Base-by-base conservation (phyloP, 2,329 filamentous ascomycete genomes). In the Fusarium sp. region DNA sequence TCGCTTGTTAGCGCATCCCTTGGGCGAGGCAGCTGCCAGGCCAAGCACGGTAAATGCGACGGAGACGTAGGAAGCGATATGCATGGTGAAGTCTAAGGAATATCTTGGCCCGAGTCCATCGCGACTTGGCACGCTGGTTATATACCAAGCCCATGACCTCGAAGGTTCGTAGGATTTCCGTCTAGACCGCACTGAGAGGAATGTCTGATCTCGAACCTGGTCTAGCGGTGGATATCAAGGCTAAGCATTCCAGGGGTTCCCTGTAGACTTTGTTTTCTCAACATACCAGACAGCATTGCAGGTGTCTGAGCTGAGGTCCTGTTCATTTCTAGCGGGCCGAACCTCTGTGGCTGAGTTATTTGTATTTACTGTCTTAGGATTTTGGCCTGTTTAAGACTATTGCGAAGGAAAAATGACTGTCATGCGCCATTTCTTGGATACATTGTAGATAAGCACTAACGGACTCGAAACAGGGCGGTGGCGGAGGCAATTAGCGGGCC, bases 41-140 rank as follows among this genome's bases (percentile, higher is more conserved):
- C 74, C 72, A 2, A 75, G 15, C 24, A 71, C 50, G 16, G 64
- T 30, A 6, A 75, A 47, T 4, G 71, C 61, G 11, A 72, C 54
- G 5, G 71, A 59, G 20, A 76, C 14, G 47, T 70, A 76, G 6
- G 73, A 74, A 36, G 54, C 26, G n/a, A 75, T 51, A 61, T 68
- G 61, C 73, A 75, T 75, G 42, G 20, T 55, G 39, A 48, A 10
- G n/a, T 54, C 26, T 20, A n/a, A 15, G 9, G 35, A 15, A 1
- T 26, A 30, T 18, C 42, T 38, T 16, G 13, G 20, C 33, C 26
- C 4, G 7, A n/a, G n/a, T 33, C 28, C 28, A 61, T 58, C 15
- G 10, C 13, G 41, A 50, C 41, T 39, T 50, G 42, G 38, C 11
- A 16, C n/a, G 22, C 7, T n/a, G 50, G 24, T 38, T 71, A 51